phyloP scores from a whole-genome alignment of 257 asterid species.

The Solanum gandarillasii region DNA sequence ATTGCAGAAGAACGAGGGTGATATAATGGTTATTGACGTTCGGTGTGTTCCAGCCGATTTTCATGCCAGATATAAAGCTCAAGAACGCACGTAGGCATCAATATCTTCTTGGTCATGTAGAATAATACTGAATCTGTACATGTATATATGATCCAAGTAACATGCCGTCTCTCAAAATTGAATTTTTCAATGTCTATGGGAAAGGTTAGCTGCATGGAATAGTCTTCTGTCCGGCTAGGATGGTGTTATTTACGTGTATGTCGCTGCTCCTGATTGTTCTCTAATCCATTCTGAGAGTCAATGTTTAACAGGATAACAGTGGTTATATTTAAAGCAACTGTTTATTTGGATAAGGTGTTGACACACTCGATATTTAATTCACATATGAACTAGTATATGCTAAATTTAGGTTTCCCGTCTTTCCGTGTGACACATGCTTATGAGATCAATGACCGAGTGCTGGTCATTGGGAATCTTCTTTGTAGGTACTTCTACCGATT shows the following conservation, averaged over 20 bases:
- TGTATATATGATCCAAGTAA: not conserved
- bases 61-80: constrained; percentile 84
- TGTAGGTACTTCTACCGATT: constrained; percentile 74
- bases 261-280: not conserved
- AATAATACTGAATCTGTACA: not conserved
- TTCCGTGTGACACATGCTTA: not conserved
- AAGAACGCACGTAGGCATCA: constrained; percentile 94
- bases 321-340: not conserved
- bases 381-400: not conserved
- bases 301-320: not conserved
- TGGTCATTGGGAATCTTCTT: constrained; percentile 8
- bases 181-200: not conserved
- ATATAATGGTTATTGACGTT: constrained; percentile 67
- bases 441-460: not conserved
- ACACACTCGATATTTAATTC: not conserved
- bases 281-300: not conserved
- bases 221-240: not conserved
- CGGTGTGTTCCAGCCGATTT: constrained; percentile 70
- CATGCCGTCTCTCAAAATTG: not conserved
- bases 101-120: not conserved
- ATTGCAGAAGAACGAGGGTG: constrained; percentile 80
- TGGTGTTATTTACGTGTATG: not conserved
- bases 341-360: not conserved
- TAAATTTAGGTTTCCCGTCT: not conserved
- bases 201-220: not conserved